Conservation (phyloP, 106 monocot genomes). For the Dendrobium nobile region DNA sequence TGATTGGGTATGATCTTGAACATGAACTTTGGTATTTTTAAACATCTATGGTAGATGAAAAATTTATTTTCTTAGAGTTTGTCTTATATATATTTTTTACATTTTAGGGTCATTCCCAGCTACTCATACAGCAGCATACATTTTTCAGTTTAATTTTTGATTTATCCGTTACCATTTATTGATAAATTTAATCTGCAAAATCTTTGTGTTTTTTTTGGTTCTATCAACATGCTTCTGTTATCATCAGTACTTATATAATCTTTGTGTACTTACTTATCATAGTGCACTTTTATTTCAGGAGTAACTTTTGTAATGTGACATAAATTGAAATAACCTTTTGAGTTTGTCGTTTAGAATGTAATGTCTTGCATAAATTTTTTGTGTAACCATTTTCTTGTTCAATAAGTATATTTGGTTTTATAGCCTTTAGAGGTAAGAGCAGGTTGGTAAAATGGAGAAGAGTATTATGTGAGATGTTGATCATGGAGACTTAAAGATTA, state of each 20-base stretch:
- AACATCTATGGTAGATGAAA: neutral
- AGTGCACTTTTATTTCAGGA: neutral
- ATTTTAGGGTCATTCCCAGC: neutral
- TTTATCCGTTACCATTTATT: neutral
- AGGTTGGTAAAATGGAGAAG: neutral
- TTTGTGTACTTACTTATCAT: neutral
- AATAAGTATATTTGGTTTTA: neutral
- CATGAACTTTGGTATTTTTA: neutral
- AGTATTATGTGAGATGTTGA: too few relatives aligned
- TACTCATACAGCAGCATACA: neutral
- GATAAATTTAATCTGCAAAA: neutral
- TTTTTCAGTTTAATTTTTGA: neutral
- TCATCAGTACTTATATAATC: neutral
- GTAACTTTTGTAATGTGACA: neutral
- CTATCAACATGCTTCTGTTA: neutral
- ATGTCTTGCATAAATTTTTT: neutral
- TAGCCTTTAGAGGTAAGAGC: neutral
- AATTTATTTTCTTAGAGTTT: neutral
- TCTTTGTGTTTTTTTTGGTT: neutral
- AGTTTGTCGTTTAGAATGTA: neutral
- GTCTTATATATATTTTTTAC: neutral
- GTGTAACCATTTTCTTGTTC: neutral
- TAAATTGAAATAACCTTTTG: neutral
- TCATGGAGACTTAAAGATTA: too few relatives aligned
- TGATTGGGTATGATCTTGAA: conserved; percentile 67